Conservation (phyloP, 2,329 filamentous ascomycete species). For the Beauveria pseudobassiana region DNA sequence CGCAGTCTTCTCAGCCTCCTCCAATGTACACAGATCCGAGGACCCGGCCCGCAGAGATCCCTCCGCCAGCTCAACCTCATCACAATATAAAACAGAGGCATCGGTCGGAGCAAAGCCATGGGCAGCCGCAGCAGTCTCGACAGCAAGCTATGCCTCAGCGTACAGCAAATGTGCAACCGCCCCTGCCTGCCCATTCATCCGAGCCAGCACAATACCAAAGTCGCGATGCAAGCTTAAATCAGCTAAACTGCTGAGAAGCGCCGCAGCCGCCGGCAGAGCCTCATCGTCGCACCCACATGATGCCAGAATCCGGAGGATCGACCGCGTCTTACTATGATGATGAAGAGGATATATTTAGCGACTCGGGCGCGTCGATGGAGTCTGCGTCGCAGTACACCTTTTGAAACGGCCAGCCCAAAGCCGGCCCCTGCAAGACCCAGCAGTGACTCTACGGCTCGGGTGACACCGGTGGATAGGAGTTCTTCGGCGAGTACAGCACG, state of each 20-base stretch:
- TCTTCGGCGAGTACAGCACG: background rate
- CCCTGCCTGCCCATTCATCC: background rate
- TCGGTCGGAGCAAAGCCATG: too few species aligned
- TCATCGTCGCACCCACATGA: background rate
- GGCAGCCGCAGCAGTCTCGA: background rate
- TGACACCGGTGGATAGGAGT: background rate
- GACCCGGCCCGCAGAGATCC: background rate
- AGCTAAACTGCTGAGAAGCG: background rate
- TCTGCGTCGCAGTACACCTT: background rate
- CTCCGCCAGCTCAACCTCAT: background rate
- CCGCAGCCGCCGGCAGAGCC: background rate
- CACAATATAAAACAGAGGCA: background rate
- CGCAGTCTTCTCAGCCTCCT: background rate
- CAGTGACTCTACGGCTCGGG: background rate
- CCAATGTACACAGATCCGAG: background rate
- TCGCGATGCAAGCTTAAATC: too few species aligned
- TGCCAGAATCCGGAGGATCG: background rate
- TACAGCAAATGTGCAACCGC: background rate
- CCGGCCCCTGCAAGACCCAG: background rate
- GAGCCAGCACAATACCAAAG: background rate
- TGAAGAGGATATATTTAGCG: background rate
- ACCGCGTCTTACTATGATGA: background rate
- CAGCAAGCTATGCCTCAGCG: background rate
- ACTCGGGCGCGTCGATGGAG: background rate
- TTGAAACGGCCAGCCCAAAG: background rate